Evolutionary conservation across 768 basidiomycete species (phyloP), one percentile per base, ranked within the genome.

Genomic region (Rhodotorula babjevae): DNA sequence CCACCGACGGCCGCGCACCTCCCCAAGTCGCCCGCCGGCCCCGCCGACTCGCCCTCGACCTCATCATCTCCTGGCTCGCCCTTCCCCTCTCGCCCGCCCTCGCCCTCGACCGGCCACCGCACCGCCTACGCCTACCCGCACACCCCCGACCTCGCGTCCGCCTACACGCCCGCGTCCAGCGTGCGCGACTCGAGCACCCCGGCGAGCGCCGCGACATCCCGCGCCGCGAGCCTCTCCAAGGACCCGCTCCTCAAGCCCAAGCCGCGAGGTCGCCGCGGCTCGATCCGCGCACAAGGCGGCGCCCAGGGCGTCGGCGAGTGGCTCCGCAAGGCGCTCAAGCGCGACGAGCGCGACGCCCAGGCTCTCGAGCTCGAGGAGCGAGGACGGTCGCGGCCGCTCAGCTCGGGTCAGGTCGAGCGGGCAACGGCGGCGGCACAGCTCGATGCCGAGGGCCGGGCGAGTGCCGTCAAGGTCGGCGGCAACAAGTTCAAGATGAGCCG

Each of bases 181-280:
- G 36, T 36, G 36, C 36, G 44, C 44, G 44, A 46, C 44, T 18
- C 44, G 14, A 29, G 53, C n/a, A 16, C 29, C 5, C 36, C 53
- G 2, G 27, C 49, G 31, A 57, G 31, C 1, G 42, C 68, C 1
- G 56, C 63, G 1, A 27, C 62, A 15, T 63, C 56, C 42, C 68
- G 66, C 0, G 56, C 52, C 18, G 47, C 21, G 23, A 52, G 49
- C n/a, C 58, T 46, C 10, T 59, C 55, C 5, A 73, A 69, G 63
- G 61, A 73, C 56, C 67, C 72, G 18, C 44, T 73, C 11, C 61
- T 73, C 61, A 73, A 73, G 63, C 55, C 50, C 44, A 12, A 46
- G 3, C 42, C 42, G 9, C 42, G 42, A 42, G 42, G 42, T 36
- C 44, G 49, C 25, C 44, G 52, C 25, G 59, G 40, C 36, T 36